Evolutionary conservation across 1,284 basidiomycete genomes (phyloP).

Genomic region (Ceratobasidium sp.): DNA sequence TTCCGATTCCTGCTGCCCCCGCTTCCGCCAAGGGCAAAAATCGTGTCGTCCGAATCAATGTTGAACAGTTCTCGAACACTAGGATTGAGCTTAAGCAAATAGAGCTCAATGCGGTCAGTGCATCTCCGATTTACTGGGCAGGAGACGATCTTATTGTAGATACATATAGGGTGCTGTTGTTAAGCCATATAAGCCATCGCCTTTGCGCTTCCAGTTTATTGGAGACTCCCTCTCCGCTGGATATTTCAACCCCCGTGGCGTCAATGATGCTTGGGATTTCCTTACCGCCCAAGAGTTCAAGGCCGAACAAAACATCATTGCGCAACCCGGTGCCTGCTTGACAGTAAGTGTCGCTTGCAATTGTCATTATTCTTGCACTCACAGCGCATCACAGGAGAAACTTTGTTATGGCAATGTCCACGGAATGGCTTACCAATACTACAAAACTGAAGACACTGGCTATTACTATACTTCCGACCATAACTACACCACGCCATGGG

Average conservation of each 20-base stretch:
- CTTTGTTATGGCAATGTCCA: conserved; percentile 67
- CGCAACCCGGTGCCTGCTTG: conserved; percentile 65
- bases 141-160: not conserved
- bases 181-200: conserved; percentile 61
- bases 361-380: not conserved
- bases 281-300: conserved; percentile 64
- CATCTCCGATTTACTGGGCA: not conserved
- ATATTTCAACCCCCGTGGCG: conserved; percentile 57
- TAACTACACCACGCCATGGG: conserved; percentile 69
- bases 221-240: conserved; percentile 69
- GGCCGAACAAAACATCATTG: conserved; percentile 63
- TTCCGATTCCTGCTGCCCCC: conserved; percentile 54
- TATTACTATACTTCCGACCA: conserved; percentile 65
- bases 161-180: conserved; percentile 59
- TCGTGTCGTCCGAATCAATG: conserved; percentile 62
- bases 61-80: conserved; percentile 69
- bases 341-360: conserved; percentile 53
- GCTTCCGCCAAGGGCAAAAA: conserved; percentile 21
- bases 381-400: conserved; percentile 59
- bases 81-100: conserved; percentile 64
- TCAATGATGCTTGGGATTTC: conserved; percentile 69
- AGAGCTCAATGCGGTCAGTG: conserved; percentile 59
- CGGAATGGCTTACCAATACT: conserved; percentile 60
- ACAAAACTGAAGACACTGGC: conserved; percentile 66
- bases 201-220: conserved; percentile 65